phyloP scores from a whole-genome alignment of 225 moss, liverwort and hornwort genomes.

The Sphagnum tenellum region DNA sequence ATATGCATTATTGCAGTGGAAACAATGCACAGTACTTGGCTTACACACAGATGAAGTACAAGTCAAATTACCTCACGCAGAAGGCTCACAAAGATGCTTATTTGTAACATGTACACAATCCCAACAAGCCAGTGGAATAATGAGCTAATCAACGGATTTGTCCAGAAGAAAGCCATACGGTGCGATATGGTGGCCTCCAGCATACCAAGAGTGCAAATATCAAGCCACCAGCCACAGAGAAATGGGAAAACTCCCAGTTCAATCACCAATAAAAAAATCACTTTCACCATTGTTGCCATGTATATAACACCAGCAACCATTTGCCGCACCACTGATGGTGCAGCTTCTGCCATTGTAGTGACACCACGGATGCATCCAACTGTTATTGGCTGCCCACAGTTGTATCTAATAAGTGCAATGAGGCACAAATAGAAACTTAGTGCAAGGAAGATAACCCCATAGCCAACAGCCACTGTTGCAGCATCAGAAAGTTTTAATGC shows the following conservation, averaged over 20 bases:
- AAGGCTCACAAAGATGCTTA: slow-evolving; percentile 58
- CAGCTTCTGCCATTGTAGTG: slow-evolving; percentile 41
- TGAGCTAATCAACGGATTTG: slow-evolving; percentile 53
- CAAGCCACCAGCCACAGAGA: slow-evolving; percentile 68
- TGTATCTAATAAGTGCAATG: slow-evolving; percentile 46
- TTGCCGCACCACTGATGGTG: slow-evolving; percentile 38
- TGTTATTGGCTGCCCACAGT: slow-evolving; percentile 41
- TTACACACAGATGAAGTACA: not conserved
- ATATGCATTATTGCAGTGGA: not conserved
- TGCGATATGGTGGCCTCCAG: slow-evolving; percentile 38
- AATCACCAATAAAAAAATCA: slow-evolving; percentile 44
- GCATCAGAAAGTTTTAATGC: slow-evolving; percentile 40
- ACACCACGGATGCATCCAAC: slow-evolving; percentile 42
- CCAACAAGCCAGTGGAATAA: slow-evolving; percentile 62
- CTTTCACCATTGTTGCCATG: slow-evolving; percentile 48
- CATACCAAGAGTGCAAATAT: slow-evolving; percentile 59
- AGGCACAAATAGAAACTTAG: slow-evolving; percentile 52
- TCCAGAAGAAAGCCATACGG: slow-evolving; percentile 48
- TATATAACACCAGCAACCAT: slow-evolving; percentile 42
- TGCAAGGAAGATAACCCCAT: slow-evolving; percentile 33
- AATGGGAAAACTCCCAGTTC: slow-evolving; percentile 57
- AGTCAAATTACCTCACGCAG: slow-evolving; percentile 32
- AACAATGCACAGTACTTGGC: not conserved
- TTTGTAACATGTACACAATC: slow-evolving; percentile 55
- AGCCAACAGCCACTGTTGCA: slow-evolving; percentile 53